Conservation (phyloP, 768 basidiomycete genomes). For the Macrolepiota fuliginosa region DNA sequence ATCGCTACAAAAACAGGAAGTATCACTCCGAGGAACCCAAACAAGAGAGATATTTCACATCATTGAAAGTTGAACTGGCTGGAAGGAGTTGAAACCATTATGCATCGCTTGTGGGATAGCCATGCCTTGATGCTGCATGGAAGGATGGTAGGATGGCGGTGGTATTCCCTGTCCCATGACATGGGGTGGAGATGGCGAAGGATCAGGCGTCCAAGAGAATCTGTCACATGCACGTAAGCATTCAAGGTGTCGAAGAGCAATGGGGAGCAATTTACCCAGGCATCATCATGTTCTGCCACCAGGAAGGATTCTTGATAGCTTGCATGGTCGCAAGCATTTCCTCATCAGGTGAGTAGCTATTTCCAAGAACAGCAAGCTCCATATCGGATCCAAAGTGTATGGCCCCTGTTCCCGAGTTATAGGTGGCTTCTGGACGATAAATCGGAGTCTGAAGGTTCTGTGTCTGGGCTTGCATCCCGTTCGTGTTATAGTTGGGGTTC, state of each 20-base stretch:
- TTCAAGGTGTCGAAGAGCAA: neutral
- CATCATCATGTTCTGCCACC: slow-evolving; percentile 85
- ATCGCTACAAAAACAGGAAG: neutral
- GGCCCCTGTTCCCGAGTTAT: slow-evolving; percentile 36
- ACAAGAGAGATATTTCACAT: neutral
- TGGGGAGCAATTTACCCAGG: slow-evolving; percentile 52
- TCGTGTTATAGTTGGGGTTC: slow-evolving; percentile 17
- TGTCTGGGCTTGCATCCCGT: slow-evolving; percentile 13
- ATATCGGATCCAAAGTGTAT: slow-evolving; percentile 43
- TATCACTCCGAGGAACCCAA: too few relatives aligned
- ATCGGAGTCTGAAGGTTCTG: slow-evolving; percentile 31
- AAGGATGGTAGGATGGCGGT: slow-evolving; percentile 15
- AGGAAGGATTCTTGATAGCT: slow-evolving; percentile 65
- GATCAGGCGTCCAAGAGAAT: slow-evolving; percentile 34
- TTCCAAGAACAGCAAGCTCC: slow-evolving; percentile 30
- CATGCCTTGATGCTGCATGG: slow-evolving; percentile 14
- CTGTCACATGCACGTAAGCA: slow-evolving; percentile 17
- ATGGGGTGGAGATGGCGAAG: slow-evolving; percentile 29
- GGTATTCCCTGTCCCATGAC: slow-evolving; percentile 2
- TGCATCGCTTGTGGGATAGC: slow-evolving; percentile 16
- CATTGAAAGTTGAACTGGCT: slow-evolving; percentile 22
- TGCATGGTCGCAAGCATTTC: slow-evolving; percentile 73
- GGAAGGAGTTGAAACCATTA: slow-evolving; percentile 27
- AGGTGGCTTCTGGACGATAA: slow-evolving; percentile 47
- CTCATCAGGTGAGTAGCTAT: slow-evolving; percentile 40